Evolutionary conservation across 1,284 basidiomycete species (phyloP).

Genomic region (Prillingera fragicola): DNA sequence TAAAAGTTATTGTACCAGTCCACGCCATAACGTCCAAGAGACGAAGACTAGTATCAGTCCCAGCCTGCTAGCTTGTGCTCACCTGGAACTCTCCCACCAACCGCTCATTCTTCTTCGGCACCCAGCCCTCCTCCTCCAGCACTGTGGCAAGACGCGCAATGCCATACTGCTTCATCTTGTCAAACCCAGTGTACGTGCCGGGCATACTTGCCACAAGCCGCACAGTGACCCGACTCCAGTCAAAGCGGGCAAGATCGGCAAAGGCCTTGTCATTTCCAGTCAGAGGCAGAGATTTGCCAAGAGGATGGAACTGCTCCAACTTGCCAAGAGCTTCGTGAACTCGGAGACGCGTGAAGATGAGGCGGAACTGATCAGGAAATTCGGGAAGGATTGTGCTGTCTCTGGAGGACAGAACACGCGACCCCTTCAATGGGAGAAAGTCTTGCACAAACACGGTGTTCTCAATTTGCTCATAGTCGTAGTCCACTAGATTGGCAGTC

Average conservation of each 20-base stretch:
- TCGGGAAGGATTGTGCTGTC: slow-evolving; percentile 16
- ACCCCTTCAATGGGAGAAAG: slow-evolving; percentile 26
- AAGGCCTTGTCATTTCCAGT: slow-evolving; percentile 6
- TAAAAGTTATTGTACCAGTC: slow-evolving; percentile 44
- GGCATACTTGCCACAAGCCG: slow-evolving; percentile 42
- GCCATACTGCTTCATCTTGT: slow-evolving; percentile 31
- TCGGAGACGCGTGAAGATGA: slow-evolving; percentile 38
- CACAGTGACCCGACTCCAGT: slow-evolving; percentile 43
- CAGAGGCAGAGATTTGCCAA: slow-evolving; percentile 28
- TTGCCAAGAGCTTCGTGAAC: slow-evolving; percentile 33
- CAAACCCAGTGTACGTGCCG: slow-evolving; percentile 33
- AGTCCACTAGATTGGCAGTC: slow-evolving; percentile 44
- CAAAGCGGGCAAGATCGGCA: slow-evolving; percentile 30
- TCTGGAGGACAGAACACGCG: not conserved
- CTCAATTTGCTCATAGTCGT: slow-evolving; percentile 46
- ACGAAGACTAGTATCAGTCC: slow-evolving; percentile 35
- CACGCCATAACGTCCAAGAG: slow-evolving; percentile 35
- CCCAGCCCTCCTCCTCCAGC: slow-evolving; percentile 37
- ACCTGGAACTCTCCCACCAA: slow-evolving; percentile 45
- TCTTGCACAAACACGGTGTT: slow-evolving; percentile 49
- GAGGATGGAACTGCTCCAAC: slow-evolving; percentile 26
- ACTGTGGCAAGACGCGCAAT: slow-evolving; percentile 35
- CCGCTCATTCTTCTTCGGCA: slow-evolving; percentile 27
- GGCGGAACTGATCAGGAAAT: slow-evolving; percentile 35
- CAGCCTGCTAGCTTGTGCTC: not conserved